Evolutionary conservation across 1,139 yeast genomes (phyloP), one percentile per base, ranked within the genome.

Genomic region (Geotrichum phurueaensis): DNA sequence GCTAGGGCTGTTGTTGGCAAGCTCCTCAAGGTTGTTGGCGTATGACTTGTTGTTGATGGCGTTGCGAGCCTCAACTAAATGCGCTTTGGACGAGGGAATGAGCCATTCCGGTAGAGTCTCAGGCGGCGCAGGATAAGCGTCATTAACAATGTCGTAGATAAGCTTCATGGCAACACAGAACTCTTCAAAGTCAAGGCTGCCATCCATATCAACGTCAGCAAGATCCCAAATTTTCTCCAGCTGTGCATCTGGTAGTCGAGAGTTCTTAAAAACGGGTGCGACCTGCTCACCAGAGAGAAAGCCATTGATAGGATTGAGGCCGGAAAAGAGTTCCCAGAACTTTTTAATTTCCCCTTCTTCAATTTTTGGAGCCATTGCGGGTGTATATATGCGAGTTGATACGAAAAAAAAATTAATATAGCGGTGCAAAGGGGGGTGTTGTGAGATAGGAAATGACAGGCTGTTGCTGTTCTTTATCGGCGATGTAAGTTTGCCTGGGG

Each of bases 161-260:
- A 94, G 81, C 66, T 97, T 81, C 99, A 94, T 95, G 61, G 98
- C 94, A 65, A 94, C 90, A 72, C 98, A 94, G 74, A 94, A 94
- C 76, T 94, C 99, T 74, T 94, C 99, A 73, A 94, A 94, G 73
- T 95, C 99, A 67, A 94, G 80, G 67, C 80, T 80, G 23, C 97
- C 97, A 74, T 94, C 99, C 61, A 83, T 83, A 74, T 94, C 99
- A 60, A 94, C 90, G 73, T 94, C 99, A 53, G 96, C 87, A 53
- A 94, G 76, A 67, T 89, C 90, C 99, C 99, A 94, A 52, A 95
- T 84, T 71, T 84, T 81, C 54, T 89, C 85, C 65, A 95, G 79
- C 70, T 90, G 85, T 47, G 82, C 81, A 63, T 90, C 91, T 59
- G 84, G 82, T 62, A 94, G 81, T 66, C 91, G 87, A 45, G 97